Base-by-base conservation (phyloP, 768 basidiomycete genomes). In the Leccinum incarnatum region DNA sequence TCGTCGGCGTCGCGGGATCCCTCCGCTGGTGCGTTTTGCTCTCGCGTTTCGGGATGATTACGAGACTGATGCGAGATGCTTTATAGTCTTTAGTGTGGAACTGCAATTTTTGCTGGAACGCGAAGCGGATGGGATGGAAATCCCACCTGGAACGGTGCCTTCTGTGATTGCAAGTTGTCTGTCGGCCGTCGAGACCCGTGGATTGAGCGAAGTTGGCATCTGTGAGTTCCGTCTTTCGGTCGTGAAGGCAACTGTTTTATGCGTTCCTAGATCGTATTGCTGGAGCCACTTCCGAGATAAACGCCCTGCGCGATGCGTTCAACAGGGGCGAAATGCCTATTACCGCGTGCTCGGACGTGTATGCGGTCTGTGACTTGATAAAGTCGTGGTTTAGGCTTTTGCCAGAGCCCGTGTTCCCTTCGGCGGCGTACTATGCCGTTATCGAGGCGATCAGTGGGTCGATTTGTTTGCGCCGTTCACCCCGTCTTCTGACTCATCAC, bases 371-470 rank as follows among this genome's bases (percentile, higher is more conserved):
- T 59, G 93, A 93, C 68, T 75, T 90, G 59, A 81, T 95, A 69
- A 93, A 93, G 75, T 83, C 87, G 0, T 94, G 90, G 90, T 88
- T 94, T 78, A 83, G 93, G 34, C 76, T 88, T 12, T 77, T 95
- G 15, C 92, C 93, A 11, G 89, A 90, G 60, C 85, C 91, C 10
- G 74, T 93, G 36, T 88, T 95, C 73, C 89, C 91, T 27, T 72
- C 87, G 17, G 72, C 79, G 7, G 82, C 82, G 3, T 93, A 93
- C 69, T 77, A 81, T 62, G 80, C 84, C 4, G 79, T 90, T 47
- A 86, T 94, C 66, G 81, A 83, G 45, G 86, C 85, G 1, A 88
- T 85, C 72, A 82, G 92, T 93, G 67, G 62, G 86, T 51, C 12
- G 7, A 40, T 48, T 55, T 40, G 17, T 63, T 25, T 60, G 4